Percentiles rank a stretch among this genome's conserved stretches.
Evolutionary conservation across 345 rosid species (phyloP).

Genomic region (Populus pruinosa): DNA sequence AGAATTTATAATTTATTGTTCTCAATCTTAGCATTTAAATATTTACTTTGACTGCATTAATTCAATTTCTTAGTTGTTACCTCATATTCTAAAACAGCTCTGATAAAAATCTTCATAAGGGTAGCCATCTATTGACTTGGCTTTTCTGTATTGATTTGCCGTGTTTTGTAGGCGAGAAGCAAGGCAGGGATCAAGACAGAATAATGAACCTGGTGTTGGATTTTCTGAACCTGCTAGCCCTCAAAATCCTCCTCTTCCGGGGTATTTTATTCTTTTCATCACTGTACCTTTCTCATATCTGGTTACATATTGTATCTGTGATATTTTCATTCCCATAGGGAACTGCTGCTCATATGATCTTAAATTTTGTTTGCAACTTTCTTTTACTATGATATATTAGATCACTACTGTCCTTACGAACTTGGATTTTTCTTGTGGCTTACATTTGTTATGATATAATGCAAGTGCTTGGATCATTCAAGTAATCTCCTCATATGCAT

Average conservation of each 20-base stretch:
- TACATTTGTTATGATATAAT: too few species aligned
- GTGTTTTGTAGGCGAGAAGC: slow-evolving; percentile 38
- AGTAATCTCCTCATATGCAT: too few species aligned
- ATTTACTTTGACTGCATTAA: too few species aligned
- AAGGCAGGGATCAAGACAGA: slow-evolving; percentile 31
- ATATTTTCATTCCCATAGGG: background rate
- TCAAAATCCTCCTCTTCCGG: slow-evolving; percentile 52
- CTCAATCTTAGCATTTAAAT: too few species aligned
- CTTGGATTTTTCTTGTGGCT: too few species aligned
- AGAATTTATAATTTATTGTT: too few species aligned
- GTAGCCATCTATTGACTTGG: background rate
- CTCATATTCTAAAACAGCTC: background rate
- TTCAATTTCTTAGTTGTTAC: too few species aligned
- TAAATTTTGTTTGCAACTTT: background rate
- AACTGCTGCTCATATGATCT: background rate
- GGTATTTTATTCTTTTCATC: slow-evolving; percentile 32
- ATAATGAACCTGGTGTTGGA: slow-evolving; percentile 22
- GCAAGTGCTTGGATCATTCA: too few species aligned
- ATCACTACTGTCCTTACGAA: too few species aligned
- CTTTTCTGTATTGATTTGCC: background rate
- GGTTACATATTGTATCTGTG: background rate
- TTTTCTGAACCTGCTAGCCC: slow-evolving; percentile 37
- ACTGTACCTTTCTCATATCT: background rate
- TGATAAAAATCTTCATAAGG: background rate
- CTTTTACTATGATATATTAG: background rate